phyloP scores from a whole-genome alignment of 768 basidiomycete species.

The Calvatia gigantea region DNA sequence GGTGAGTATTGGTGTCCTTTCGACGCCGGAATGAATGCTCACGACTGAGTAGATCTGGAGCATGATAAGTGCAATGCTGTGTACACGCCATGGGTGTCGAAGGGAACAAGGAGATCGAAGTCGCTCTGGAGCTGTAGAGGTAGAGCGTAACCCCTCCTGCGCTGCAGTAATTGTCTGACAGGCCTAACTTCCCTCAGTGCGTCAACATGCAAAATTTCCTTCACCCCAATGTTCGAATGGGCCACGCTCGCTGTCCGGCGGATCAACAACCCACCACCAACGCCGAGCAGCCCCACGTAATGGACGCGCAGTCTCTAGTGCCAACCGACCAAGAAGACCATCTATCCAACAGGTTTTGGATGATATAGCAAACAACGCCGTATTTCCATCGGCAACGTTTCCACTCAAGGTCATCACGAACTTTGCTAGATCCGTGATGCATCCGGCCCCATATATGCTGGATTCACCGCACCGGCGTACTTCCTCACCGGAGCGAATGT shows the following conservation, averaged over 20 bases:
- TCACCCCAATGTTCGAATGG: neutral
- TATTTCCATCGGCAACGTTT: neutral
- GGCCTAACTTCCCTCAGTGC: neutral
- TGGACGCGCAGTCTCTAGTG: neutral
- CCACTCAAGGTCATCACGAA: neutral
- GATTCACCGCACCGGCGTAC: constrained; percentile 19
- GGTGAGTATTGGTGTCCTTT: constrained; percentile 19
- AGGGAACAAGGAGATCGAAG: constrained; percentile 33
- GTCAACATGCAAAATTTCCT: neutral
- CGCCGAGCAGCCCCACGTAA: neutral
- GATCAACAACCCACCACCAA: neutral
- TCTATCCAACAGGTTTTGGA: neutral
- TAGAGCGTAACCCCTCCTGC: constrained; percentile 13
- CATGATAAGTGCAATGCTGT: constrained; percentile 43
- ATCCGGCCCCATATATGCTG: neutral
- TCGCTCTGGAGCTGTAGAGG: constrained; percentile 29
- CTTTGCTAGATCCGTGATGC: neutral
- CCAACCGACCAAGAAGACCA: too few species aligned
- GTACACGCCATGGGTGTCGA: constrained; percentile 44
- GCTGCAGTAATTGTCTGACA: neutral
- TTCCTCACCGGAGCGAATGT: constrained; percentile 28
- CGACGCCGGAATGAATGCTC: neutral
- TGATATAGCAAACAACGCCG: neutral
- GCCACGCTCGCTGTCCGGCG: neutral
- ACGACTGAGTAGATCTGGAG: constrained; percentile 31